Percentiles rank a stretch among this genome's conserved stretches.
Conservation (phyloP, 2,329 filamentous ascomycete genomes). For the Diatrype stigma region DNA sequence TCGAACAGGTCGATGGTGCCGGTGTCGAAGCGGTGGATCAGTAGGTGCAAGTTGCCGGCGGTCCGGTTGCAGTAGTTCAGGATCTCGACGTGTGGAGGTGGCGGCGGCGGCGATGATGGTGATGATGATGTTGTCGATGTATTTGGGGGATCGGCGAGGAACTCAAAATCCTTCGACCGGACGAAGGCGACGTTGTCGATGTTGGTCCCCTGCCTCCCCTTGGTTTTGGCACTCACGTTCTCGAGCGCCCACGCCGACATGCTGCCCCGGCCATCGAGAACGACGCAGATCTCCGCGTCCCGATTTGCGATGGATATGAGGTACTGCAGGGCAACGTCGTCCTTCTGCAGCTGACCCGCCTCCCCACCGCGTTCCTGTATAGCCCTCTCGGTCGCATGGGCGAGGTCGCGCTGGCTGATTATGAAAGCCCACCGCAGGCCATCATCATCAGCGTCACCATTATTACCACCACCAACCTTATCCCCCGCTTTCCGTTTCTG, state of each 20-base stretch:
- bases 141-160: constrained; percentile 33
- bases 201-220: constrained; percentile 50
- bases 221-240: constrained; percentile 69
- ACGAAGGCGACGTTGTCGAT: constrained; percentile 87
- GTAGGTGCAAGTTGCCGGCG: constrained; percentile 63
- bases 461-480: too few species aligned
- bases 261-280: constrained; percentile 76
- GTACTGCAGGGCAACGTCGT: constrained; percentile 74
- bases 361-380: constrained; percentile 56
- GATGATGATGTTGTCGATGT: constrained; percentile 7
- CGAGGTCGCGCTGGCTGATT: constrained; percentile 77
- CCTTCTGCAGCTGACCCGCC: constrained; percentile 37
- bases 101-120: constrained; percentile 21
- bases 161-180: constrained; percentile 51
- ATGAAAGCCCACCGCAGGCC: constrained; percentile 69
- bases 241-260: constrained; percentile 94
- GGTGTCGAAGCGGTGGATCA: constrained; percentile 82
- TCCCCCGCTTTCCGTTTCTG: too few species aligned
- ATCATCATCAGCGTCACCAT: too few species aligned
- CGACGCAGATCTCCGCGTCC: constrained; percentile 80
- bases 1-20: constrained; percentile 81
- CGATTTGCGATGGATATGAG: constrained; percentile 82
- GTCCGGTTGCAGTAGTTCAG: constrained; percentile 66
- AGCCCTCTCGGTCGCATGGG: constrained; percentile 69
- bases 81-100: constrained; percentile 57